A percentile compares a stretch with the other conserved stretches of the same genome.
phyloP scores from a whole-genome alignment of 2,329 filamentous ascomycete genomes.

The Rhexocercosporidium sp. region DNA sequence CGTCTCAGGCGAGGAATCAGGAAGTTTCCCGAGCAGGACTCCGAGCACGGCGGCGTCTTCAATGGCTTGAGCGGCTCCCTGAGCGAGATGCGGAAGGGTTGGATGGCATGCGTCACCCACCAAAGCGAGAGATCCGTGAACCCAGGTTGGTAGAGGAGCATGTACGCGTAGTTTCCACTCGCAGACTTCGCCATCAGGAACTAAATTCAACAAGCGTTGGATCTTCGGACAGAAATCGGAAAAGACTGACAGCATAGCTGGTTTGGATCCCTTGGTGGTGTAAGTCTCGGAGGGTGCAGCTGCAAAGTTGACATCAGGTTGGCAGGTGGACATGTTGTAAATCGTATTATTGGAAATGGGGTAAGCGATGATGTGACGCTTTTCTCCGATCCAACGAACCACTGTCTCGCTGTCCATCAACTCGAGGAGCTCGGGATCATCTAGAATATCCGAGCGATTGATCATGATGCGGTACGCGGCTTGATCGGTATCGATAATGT shows the following conservation, averaged over 20 bases:
- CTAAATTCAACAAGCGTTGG: slow-evolving; percentile 62
- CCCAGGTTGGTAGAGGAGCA: slow-evolving; percentile 61
- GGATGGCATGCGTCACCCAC: slow-evolving; percentile 71
- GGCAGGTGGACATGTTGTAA: slow-evolving; percentile 68
- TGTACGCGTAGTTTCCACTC: slow-evolving; percentile 69
- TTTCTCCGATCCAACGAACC: slow-evolving; percentile 77
- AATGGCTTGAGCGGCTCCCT: slow-evolving; percentile 71
- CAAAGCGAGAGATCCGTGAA: slow-evolving; percentile 60
- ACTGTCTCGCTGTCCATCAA: slow-evolving; percentile 71
- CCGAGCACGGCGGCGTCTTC: slow-evolving; percentile 69
- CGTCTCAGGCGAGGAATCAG: slow-evolving; percentile 44
- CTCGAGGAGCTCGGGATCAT: slow-evolving; percentile 70
- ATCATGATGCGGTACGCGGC: slow-evolving; percentile 83
- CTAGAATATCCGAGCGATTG: slow-evolving; percentile 66
- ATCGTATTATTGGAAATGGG: slow-evolving; percentile 70
- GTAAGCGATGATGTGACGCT: slow-evolving; percentile 79
- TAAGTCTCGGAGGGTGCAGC: slow-evolving; percentile 63
- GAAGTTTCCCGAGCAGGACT: slow-evolving; percentile 53
- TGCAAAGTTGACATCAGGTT: slow-evolving; percentile 66
- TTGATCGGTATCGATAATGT: slow-evolving; percentile 73
- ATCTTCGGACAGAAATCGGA: slow-evolving; percentile 64
- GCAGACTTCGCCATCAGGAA: slow-evolving; percentile 66
- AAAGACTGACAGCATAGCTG: slow-evolving; percentile 65
- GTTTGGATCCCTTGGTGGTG: slow-evolving; percentile 66
- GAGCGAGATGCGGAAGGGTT: slow-evolving; percentile 69